Evolutionary conservation across 805 yeast species (phyloP), one percentile per base, ranked within the genome.

Genomic region (Starmerella roubikii): DNA sequence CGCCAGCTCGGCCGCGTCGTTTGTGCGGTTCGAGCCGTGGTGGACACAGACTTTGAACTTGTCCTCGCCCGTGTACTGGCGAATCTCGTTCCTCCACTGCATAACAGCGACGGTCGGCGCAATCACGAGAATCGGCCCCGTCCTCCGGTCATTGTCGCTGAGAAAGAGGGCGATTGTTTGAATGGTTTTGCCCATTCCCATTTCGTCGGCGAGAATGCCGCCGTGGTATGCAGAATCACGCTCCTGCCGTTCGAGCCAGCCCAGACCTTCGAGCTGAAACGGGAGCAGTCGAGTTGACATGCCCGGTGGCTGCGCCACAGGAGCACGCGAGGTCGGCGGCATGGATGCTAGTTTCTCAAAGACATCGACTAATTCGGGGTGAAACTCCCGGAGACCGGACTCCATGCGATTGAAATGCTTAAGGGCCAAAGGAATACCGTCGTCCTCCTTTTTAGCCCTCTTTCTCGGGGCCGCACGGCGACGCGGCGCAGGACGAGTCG

Each of bases 161-260:
- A 86, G 73, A 54, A 91, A 72, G 32, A 91, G 60, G 0, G 93
- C 91, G 45, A 91, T 88, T 28, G 94, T 88, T 60, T 91, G 98
- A 35, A 91, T 86, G 0, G 99, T 91, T 53, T 91, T 91, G 46
- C 99, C 99, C 97, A 91, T 88, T 27, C 99, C 99, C 99, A 91
- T 91, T 60, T 91, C 99, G 64, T 91, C 99, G 4, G 98, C 97
- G 34, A 91, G 64, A 9, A 91, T 78, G 13, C 97, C 98, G 20
- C 98, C 98, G 13, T 71, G 67, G 58, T 79, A 88, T 31, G 66
- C 69, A 19, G 81, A 67, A 12, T 58, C 52, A 18, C 74, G 75
- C 54, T 88, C 97, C 60, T 88, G 97, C 35, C 73, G 67, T 12
- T 72, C 50, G 44, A 91, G 67, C 99, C 99, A 91, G 52, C 79